Evolutionary conservation across 768 basidiomycete genomes (phyloP), one percentile per base, ranked within the genome.

Genomic region (Russula dissimulans): DNA sequence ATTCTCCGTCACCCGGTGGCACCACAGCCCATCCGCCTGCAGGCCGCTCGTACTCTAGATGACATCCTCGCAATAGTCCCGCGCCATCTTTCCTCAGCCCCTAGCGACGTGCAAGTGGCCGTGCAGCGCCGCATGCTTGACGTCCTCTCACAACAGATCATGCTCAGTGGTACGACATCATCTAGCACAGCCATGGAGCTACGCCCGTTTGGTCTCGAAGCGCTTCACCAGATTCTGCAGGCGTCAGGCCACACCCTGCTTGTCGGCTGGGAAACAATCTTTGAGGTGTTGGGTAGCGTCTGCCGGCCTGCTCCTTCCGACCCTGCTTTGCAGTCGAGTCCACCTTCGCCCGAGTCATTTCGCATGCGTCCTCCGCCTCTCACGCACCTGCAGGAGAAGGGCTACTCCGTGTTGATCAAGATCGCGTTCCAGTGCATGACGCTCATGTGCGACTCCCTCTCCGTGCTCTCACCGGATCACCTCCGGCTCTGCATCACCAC

Each of bases 381-480:
- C 34, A 81, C 84, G 0, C 78, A 79, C 64, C 74, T 81, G 4
- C 80, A 72, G 54, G 87, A 89, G 67, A 90, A 84, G 68, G 84
- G 82, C 55, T 87, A 89, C 61, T 80, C 80, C 1, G 76, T 81
- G 0, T 79, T 97, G 11, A 86, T 97, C 51, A 90, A 97, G 71
- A 90, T 94, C 44, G 93, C 92, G 0, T 98, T 97, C 74, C 91
- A 95, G 62, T 95, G 91, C 0, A 74, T 98, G 61, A 97, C 91
- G 5, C 75, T 99, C 9, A 92, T 97, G 22, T 97, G 93, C 71
- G 95, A 99, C 69, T 91, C 91, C 3, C 81, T 97, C 8, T 86
- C 91, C 1, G 81, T 83, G 1, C 80, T 98, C 17, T 86, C 89
- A 0, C 81, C 86, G 0, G 82, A 85, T 29, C 87, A 95, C 67